Evolutionary conservation across 805 yeast genomes (phyloP).

Genomic region (Metschnikowia cerradonensis): DNA sequence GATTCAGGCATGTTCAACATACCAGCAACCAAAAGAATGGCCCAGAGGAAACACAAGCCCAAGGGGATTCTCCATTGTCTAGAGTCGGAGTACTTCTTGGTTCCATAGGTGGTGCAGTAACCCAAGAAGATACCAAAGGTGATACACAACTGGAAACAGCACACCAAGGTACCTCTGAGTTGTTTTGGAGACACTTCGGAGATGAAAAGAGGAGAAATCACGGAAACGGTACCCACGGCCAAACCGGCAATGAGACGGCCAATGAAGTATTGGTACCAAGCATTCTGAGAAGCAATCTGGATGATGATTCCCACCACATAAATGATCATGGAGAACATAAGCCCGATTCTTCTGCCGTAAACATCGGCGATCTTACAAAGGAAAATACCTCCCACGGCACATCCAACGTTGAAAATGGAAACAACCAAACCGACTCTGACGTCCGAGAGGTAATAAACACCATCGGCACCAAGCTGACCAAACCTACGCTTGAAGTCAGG

Average conservation of each 20-base stretch:
- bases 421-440: constrained; percentile 52
- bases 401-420: constrained; percentile 59
- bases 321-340: constrained; percentile 49
- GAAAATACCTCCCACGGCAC: constrained; percentile 67
- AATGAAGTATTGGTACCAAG: constrained; percentile 56
- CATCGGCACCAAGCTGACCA: constrained; percentile 41
- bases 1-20: constrained; percentile 64
- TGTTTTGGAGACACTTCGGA: constrained; percentile 68
- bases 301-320: constrained; percentile 59
- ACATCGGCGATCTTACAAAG: constrained; percentile 55
- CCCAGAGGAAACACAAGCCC: constrained; percentile 46
- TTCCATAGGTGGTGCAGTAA: constrained; percentile 62
- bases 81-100: constrained; percentile 47
- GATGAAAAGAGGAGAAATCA: constrained; percentile 61
- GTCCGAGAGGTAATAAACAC: constrained; percentile 37
- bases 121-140: constrained; percentile 70
- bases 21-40: constrained; percentile 45
- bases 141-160: constrained; percentile 65
- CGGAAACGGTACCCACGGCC: constrained; percentile 70
- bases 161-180: constrained; percentile 65
- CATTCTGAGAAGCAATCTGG: constrained; percentile 49
- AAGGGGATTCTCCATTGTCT: constrained; percentile 67
- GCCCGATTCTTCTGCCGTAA: constrained; percentile 55
- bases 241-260: constrained; percentile 64
- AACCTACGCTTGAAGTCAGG: constrained; percentile 50